Evolutionary conservation across 768 basidiomycete species (phyloP).

Genomic region (Suillus plorans): DNA sequence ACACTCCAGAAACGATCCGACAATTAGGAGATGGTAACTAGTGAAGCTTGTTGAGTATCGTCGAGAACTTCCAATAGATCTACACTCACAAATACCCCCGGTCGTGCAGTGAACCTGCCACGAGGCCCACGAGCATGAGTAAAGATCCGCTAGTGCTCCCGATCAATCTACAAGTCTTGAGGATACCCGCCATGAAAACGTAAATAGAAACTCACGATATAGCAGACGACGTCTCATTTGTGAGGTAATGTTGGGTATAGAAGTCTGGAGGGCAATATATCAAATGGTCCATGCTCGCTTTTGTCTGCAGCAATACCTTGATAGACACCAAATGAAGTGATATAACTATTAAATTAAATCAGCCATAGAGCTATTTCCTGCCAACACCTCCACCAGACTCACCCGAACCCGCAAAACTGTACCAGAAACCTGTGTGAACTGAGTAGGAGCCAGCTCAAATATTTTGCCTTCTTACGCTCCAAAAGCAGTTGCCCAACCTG

Average conservation of each 20-base stretch:
- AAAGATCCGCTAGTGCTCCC: not conserved
- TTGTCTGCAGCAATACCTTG: not conserved
- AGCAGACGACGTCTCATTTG: not conserved
- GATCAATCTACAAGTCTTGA: not conserved
- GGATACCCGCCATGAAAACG: not conserved
- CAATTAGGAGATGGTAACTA: conserved; percentile 15
- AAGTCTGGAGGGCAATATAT: not conserved
- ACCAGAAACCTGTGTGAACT: not conserved
- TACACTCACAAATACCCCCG: conserved; percentile 1
- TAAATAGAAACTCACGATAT: conserved; percentile 1
- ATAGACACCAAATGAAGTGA: not conserved
- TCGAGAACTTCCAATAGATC: not conserved
- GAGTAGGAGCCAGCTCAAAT: too few relatives aligned
- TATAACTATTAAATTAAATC: not conserved
- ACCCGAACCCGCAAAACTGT: not conserved
- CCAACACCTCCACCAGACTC: not conserved
- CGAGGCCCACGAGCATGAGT: not conserved
- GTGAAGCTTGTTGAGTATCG: not conserved
- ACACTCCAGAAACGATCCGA: conserved; percentile 26
- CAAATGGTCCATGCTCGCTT: not conserved
- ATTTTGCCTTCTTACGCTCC: not conserved
- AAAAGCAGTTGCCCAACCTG: not conserved
- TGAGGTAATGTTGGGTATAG: not conserved
- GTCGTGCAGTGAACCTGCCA: not conserved
- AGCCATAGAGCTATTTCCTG: not conserved